Evolutionary conservation across 345 rosid genomes (phyloP).

Genomic region (Acer campestre): DNA sequence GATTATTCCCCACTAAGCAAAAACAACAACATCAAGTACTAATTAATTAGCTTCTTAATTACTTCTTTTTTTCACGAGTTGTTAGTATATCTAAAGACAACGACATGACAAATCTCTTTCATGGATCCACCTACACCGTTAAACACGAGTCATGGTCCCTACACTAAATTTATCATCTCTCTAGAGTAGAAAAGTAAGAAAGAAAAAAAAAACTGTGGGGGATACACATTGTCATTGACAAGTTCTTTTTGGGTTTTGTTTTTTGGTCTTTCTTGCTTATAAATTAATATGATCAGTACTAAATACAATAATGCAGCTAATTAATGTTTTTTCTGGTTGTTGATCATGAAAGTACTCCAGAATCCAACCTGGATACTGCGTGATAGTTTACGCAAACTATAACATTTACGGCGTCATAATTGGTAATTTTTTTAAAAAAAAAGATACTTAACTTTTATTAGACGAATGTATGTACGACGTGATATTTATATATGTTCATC

Average conservation of each 20-base stretch:
- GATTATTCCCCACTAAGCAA: constrained; percentile 40
- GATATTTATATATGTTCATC: no score
- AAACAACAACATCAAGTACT: not conserved
- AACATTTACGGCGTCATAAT: no score
- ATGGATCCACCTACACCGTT: constrained; percentile 39
- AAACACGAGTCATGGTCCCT: constrained; percentile 41
- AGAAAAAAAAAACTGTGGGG: constrained; percentile 16
- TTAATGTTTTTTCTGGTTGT: not conserved
- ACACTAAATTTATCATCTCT: constrained; percentile 12
- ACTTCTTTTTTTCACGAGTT: constrained; percentile 23
- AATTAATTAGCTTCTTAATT: constrained; percentile 1
- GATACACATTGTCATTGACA: not conserved
- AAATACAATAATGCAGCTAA: not conserved
- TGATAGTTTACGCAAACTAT: not conserved
- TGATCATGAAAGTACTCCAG: not conserved
- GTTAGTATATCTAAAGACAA: constrained; percentile 41
- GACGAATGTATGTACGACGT: no score
- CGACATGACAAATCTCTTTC: constrained; percentile 41
- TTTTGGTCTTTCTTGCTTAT: constrained; percentile 10
- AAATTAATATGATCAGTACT: constrained; percentile 16
- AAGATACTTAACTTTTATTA: no score
- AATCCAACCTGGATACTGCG: constrained; percentile 12
- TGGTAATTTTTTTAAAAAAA: no score
- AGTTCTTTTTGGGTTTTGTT: constrained; percentile 24
- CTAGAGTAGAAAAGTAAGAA: not conserved